Percentiles rank a stretch among this genome's conserved stretches.
phyloP scores from a whole-genome alignment of 1,284 basidiomycete genomes.

The Cutaneotrichosporon sp. region DNA sequence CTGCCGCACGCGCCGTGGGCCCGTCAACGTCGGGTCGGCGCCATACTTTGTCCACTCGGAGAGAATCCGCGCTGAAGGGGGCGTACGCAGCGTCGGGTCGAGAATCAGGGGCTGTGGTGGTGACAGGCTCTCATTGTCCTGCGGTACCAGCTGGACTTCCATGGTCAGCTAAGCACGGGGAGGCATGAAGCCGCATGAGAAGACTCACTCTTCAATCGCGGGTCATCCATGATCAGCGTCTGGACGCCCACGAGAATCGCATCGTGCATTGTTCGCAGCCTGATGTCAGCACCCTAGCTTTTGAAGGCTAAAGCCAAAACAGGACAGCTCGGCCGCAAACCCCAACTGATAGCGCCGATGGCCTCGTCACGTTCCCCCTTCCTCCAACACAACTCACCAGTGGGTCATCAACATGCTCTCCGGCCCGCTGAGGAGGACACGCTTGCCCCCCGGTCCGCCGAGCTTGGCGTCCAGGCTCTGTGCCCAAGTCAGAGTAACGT shows the following conservation, averaged over 20 bases:
- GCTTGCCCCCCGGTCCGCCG: constrained; percentile 65
- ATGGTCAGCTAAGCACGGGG: too few relatives aligned
- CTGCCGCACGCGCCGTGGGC: constrained; percentile 57
- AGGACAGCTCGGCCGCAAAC: too few relatives aligned
- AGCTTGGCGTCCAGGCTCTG: constrained; percentile 93
- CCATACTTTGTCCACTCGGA: constrained; percentile 18
- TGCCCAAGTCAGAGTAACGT: constrained; percentile 82
- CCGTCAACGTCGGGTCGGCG: not conserved
- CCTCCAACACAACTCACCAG: constrained; percentile 54
- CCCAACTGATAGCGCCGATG: not conserved
- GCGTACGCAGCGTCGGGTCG: constrained; percentile 67
- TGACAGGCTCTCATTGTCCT: constrained; percentile 21
- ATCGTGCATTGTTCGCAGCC: constrained; percentile 84
- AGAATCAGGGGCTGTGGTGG: constrained; percentile 76
- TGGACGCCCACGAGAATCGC: constrained; percentile 87
- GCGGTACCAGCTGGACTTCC: constrained; percentile 39
- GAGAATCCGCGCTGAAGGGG: constrained; percentile 66
- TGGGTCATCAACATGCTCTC: constrained; percentile 96
- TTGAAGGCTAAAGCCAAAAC: too few relatives aligned
- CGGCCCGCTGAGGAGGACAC: constrained; percentile 73
- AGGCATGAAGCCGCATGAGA: too few relatives aligned
- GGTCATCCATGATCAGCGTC: constrained; percentile 85
- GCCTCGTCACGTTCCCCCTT: not conserved
- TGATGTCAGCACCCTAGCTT: constrained; percentile 48
- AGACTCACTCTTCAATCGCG: constrained; percentile 79